phyloP scores from a whole-genome alignment of 148 eudicot genomes.

The Amaranthus palmeri region DNA sequence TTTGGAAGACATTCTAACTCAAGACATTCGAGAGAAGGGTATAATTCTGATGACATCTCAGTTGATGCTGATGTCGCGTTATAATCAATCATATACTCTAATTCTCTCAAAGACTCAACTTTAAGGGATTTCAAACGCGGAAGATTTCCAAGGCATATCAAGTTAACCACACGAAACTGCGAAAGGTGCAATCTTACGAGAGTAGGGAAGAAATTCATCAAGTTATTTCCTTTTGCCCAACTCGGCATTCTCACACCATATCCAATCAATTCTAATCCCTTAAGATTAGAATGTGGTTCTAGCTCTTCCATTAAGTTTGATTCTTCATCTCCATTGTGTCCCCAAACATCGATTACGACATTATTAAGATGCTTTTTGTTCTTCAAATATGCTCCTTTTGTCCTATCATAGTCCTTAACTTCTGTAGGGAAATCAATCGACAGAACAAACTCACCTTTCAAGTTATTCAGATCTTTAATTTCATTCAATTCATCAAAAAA shows the following conservation, averaged over 20 bases:
- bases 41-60: neutral
- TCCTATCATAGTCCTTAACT: too few species aligned
- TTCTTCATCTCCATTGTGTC: neutral
- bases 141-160: slow-evolving; percentile 10
- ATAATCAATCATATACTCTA: slow-evolving; percentile 7
- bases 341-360: neutral
- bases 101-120: neutral
- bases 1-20: neutral
- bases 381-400: neutral
- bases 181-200: slow-evolving; percentile 5
- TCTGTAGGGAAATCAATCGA: too few species aligned
- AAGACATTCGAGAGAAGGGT: slow-evolving; percentile 14
- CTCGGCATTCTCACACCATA: slow-evolving; percentile 17
- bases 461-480: neutral
- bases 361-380: neutral
- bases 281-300: slow-evolving; percentile 15
- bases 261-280: neutral
- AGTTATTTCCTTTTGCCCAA: slow-evolving; percentile 13
- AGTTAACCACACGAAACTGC: too few species aligned
- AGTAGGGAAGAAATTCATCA: slow-evolving; percentile 12
- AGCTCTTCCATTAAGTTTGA: slow-evolving; percentile 12
- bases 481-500: neutral
- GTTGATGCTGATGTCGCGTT: neutral
- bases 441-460: neutral
- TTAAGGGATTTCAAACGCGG: neutral